Percentiles rank a stretch among this genome's conserved stretches.
Conservation (phyloP, 1,284 basidiomycete genomes). For the Golubevia sp. region DNA sequence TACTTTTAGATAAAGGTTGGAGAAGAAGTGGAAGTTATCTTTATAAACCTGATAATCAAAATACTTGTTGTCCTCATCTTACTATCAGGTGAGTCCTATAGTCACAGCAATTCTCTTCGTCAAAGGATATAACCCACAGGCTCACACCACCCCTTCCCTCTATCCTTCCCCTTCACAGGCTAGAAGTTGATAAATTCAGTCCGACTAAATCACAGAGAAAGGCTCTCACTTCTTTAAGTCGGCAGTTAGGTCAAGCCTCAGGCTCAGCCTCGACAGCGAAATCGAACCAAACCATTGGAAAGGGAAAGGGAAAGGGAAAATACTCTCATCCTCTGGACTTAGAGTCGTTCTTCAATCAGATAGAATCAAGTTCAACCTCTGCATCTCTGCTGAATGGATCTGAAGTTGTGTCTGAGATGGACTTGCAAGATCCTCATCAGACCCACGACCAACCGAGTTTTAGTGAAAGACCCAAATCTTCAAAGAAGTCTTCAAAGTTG, state of each 20-base stretch:
- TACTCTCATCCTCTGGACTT: constrained; percentile 9
- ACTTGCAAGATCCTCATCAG: background rate
- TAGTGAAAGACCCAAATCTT: background rate
- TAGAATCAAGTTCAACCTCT: constrained; percentile 10
- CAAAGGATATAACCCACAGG: background rate
- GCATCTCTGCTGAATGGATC: too few species aligned
- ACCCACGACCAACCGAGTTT: background rate
- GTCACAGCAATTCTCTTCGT: background rate
- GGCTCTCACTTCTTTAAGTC: constrained; percentile 12
- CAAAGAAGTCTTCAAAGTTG: background rate
- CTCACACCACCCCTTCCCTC: background rate
- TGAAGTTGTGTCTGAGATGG: too few species aligned
- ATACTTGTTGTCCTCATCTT: constrained; percentile 51
- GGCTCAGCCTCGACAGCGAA: background rate
- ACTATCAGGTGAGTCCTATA: constrained; percentile 32
- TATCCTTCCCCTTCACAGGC: background rate
- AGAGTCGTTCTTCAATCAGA: constrained; percentile 5
- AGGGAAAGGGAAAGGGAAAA: constrained; percentile 10
- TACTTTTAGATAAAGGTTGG: constrained; percentile 48
- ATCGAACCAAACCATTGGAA: background rate
- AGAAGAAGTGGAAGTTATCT: constrained; percentile 45
- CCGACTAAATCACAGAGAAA: constrained; percentile 26
- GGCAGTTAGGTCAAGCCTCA: background rate
- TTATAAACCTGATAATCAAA: constrained; percentile 47
- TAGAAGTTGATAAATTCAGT: constrained; percentile 16